A percentile compares a stretch with the other conserved stretches of the same genome.
phyloP scores from a whole-genome alignment of 225 moss, liverwort and hornwort species.

The Polytrichum commune region DNA sequence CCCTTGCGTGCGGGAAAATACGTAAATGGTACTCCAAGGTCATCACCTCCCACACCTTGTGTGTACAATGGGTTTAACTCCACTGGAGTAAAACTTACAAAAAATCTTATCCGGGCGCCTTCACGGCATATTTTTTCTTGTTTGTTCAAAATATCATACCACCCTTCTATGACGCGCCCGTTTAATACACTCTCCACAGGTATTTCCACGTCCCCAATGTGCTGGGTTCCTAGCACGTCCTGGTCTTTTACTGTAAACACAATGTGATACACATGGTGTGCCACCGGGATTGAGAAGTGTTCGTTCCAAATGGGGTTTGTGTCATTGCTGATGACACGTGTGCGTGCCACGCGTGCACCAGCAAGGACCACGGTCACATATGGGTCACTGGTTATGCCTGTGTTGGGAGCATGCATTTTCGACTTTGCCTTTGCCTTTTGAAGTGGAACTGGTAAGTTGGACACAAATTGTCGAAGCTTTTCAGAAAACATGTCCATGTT shows the following conservation, averaged over 20 bases:
- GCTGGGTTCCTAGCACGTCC: conserved; percentile 85
- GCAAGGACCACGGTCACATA: conserved; percentile 79
- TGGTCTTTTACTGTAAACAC: conserved; percentile 83
- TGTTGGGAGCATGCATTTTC: conserved; percentile 41
- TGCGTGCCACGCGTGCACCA: conserved; percentile 82
- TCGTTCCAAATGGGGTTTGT: conserved; percentile 79
- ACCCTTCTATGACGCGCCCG: conserved; percentile 56
- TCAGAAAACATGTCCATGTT: conserved; percentile 94
- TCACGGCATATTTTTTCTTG: conserved; percentile 54
- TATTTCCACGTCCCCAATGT: conserved; percentile 83
- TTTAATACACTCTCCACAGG: conserved; percentile 46
- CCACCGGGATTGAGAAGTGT: conserved; percentile 79
- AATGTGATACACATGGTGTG: conserved; percentile 60
- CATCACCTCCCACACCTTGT: conserved; percentile 32
- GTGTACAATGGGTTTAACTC: conserved; percentile 50
- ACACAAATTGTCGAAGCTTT: conserved; percentile 69
- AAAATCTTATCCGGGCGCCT: conserved; percentile 59
- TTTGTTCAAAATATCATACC: conserved; percentile 57
- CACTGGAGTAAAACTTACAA: conserved; percentile 55
- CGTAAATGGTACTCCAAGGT: conserved; percentile 62
- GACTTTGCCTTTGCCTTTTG: conserved; percentile 40
- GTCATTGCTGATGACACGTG: conserved; percentile 75
- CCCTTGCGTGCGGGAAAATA: conserved; percentile 86
- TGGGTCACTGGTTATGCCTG: conserved; percentile 87
- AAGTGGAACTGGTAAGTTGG: conserved; percentile 56